Evolutionary conservation across 176 grass and related monocot genomes (phyloP), one percentile per base, ranked within the genome.

Genomic region (Avena sativa): DNA sequence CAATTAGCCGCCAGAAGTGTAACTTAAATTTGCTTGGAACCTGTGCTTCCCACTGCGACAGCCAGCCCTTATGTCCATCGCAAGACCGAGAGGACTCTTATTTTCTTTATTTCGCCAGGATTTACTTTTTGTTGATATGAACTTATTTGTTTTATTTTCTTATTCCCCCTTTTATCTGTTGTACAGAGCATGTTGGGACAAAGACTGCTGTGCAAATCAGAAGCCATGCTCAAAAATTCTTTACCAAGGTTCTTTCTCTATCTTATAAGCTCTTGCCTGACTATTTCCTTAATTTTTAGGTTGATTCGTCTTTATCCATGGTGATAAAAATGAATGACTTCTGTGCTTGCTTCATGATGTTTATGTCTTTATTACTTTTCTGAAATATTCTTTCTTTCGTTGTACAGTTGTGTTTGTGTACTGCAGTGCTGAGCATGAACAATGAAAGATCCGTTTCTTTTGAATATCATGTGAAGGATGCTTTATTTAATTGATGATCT

Each of bases 191-290:
- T 86, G 90, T 98, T 85, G 97, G 93, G 74, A 98, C 97, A 85
- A 98, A 98, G 71, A 98, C 97, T 0, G 97, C 97, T 65, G 94
- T 96, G 83, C 97, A 98, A 84, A 98, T 96, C 83, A 92, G 97
- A 89, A 96, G 97, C 92, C 97, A 96, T 81, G 97, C 97, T 79
- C 97, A 98, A 90, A 98, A 98, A 85, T 94, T 96, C 97, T 98
- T 96, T 90, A 96, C 92, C 43, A 98, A 98, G 97, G 97, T 98
- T 88, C 77, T 53, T 84, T 81, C 84, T 81, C 62, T 85, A 79
- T 87, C 61, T 94, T 50, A 70, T 84, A 62, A 32, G 63, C 86
- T 88, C 59, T 79, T 74, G 70, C 84, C 83, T 91, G 43, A 20
- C 61, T 81, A 23, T 63, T 52, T 66, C 77, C 51, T 86, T 81